phyloP scores from a whole-genome alignment of 2,329 filamentous ascomycete species.

The Aschersonia sp. region DNA sequence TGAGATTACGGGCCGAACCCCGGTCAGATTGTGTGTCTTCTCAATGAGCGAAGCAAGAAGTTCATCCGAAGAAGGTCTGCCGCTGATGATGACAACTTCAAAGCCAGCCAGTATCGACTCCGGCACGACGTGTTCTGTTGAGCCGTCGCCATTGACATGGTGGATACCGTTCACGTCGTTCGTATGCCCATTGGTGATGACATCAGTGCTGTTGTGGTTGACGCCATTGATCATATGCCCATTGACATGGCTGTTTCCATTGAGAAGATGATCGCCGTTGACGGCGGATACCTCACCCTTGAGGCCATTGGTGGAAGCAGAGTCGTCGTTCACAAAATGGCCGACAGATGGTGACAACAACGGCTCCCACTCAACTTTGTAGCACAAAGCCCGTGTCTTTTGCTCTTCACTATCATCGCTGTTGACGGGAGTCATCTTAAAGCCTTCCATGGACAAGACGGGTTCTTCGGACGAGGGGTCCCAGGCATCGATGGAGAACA shows the following conservation, averaged over 20 bases:
- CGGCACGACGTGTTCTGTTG: neutral
- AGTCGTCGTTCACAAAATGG: neutral
- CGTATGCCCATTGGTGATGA: neutral
- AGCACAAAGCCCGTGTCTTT: constrained; percentile 20
- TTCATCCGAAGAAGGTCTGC: constrained; percentile 6
- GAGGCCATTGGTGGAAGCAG: neutral
- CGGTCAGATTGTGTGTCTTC: constrained; percentile 3
- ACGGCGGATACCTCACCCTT: neutral
- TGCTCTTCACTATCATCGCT: constrained; percentile 13
- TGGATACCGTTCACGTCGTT: neutral
- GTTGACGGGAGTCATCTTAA: constrained; percentile 26
- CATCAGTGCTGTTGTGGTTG: neutral
- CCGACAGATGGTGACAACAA: constrained; percentile 5
- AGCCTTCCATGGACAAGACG: constrained; percentile 20
- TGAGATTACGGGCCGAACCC: constrained; percentile 7
- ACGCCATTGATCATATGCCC: neutral
- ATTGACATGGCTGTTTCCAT: neutral
- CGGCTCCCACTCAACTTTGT: constrained; percentile 29
- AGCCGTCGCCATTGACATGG: neutral
- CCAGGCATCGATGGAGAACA: constrained; percentile 20
- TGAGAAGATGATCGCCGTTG: neutral
- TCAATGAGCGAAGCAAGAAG: constrained; percentile 8
- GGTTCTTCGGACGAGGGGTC: constrained; percentile 11
- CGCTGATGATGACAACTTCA: constrained; percentile 12
- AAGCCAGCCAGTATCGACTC: constrained; percentile 3